Percentiles rank a stretch among this genome's conserved stretches.
Evolutionary conservation across 2,329 filamentous ascomycete genomes (phyloP).

Genomic region (Colletotrichum lindemuthianum): DNA sequence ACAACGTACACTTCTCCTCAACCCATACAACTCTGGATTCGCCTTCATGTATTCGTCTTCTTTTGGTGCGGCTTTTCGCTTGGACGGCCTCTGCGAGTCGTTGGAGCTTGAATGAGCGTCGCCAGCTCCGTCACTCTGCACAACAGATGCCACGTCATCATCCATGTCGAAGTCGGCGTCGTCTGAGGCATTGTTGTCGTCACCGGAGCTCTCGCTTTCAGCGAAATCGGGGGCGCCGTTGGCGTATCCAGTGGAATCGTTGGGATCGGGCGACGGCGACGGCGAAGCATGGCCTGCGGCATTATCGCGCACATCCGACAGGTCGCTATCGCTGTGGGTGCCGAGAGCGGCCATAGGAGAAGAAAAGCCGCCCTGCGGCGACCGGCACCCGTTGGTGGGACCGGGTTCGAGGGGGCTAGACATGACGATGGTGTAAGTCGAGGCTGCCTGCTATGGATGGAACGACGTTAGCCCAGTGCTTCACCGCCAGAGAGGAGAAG

Average conservation of each 20-base stretch:
- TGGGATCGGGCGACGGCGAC: conserved; percentile 53
- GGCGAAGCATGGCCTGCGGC: conserved; percentile 59
- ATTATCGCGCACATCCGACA: conserved; percentile 76
- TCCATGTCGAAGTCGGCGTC: conserved; percentile 83
- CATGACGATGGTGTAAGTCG: conserved; percentile 71
- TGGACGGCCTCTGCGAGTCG: conserved; percentile 74
- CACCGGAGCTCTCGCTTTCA: conserved; percentile 59
- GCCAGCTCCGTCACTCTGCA: conserved; percentile 56
- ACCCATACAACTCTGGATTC: conserved; percentile 93
- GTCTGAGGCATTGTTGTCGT: conserved; percentile 66
- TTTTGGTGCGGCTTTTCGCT: conserved; percentile 76
- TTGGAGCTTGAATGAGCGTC: conserved; percentile 75
- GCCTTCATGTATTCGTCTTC: conserved; percentile 88
- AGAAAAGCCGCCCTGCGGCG: conserved; percentile 61
- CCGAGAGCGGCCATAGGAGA: conserved; percentile 51
- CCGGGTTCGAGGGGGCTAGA: conserved; percentile 70
- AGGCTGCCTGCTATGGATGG: conserved; percentile 59
- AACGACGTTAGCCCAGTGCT: conserved; percentile 48
- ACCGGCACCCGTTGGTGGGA: conserved; percentile 73
- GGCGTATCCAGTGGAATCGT: conserved; percentile 52
- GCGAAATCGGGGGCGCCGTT: conserved; percentile 53
- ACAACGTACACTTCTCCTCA: conserved; percentile 85
- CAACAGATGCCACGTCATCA: conserved; percentile 54
- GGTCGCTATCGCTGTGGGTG: conserved; percentile 76
- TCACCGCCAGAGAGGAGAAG: not conserved